Evolutionary conservation across 208 protist species (phyloP).

Genomic region (Crithidia fasciculata): DNA sequence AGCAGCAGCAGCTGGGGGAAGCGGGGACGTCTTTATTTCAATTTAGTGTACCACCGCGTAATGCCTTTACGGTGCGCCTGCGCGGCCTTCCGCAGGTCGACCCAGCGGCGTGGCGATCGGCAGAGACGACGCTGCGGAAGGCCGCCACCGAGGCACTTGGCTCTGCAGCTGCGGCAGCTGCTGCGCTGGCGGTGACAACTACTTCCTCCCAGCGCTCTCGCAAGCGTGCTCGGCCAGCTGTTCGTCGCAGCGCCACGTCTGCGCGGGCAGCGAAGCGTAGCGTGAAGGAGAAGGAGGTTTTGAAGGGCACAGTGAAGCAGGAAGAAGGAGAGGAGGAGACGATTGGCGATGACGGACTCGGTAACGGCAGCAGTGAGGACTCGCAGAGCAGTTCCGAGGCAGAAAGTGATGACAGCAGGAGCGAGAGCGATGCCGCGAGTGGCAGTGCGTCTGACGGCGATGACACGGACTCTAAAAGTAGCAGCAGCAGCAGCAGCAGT

Average conservation of each 20-base stretch:
- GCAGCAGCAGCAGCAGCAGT: slow-evolving; percentile 3
- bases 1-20: background rate
- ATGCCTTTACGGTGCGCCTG: slow-evolving; percentile 25
- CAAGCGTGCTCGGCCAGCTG: background rate
- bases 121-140: slow-evolving; percentile 22
- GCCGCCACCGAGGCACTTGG: slow-evolving; percentile 12
- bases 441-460: background rate
- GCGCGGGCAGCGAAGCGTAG: too few species aligned
- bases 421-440: background rate
- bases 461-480: background rate
- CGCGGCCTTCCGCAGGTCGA: slow-evolving; percentile 28
- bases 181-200: background rate
- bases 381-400: background rate
- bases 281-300: too few species aligned
- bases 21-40: background rate
- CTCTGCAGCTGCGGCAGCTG: background rate
- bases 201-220: background rate
- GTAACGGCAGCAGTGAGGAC: slow-evolving; percentile 8
- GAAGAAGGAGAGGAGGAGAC: background rate
- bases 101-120: slow-evolving; percentile 22
- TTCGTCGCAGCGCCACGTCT: too few species aligned
- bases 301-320: background rate
- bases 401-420: background rate
- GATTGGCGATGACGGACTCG: background rate
- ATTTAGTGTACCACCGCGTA: background rate